A percentile compares a stretch with the other conserved stretches of the same genome.
phyloP scores from a whole-genome alignment of 345 rosid genomes.

The Salix caprea region DNA sequence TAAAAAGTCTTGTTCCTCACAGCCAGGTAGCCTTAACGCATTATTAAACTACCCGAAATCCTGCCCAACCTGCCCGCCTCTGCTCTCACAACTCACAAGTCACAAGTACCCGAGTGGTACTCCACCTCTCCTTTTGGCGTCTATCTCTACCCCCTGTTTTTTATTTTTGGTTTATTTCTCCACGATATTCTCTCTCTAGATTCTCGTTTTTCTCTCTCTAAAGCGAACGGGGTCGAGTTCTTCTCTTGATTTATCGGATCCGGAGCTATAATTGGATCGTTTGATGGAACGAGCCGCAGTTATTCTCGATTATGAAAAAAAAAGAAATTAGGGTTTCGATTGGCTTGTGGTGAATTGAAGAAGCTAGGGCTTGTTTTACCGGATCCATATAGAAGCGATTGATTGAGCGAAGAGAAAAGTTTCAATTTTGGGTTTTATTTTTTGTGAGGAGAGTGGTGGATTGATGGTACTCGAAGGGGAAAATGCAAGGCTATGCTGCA shows the following conservation, averaged over 20 bases:
- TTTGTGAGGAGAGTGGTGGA: conserved; percentile 12
- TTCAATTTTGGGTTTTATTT: neutral
- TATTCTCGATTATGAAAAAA: neutral
- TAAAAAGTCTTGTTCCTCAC: conserved; percentile 16
- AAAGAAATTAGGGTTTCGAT: conserved; percentile 32
- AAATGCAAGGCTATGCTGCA: conserved; percentile 58
- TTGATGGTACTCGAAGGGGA: conserved; percentile 33
- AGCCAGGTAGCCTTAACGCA: conserved; percentile 24
- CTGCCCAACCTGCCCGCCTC: conserved; percentile 51
- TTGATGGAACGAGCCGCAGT: neutral
- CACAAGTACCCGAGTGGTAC: conserved; percentile 28
- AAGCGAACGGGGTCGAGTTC: conserved; percentile 20
- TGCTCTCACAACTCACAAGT: conserved; percentile 30
- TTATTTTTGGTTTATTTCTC: conserved; percentile 1
- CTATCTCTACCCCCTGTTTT: conserved; percentile 11
- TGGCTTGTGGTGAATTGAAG: conserved; percentile 17
- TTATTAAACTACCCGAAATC: conserved; percentile 27
- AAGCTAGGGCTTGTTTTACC: conserved; percentile 15
- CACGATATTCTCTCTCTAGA: conserved; percentile 15
- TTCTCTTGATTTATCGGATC: conserved; percentile 26
- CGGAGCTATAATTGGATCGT: conserved; percentile 28
- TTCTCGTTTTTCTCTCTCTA: conserved; percentile 12
- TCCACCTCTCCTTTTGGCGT: conserved; percentile 36
- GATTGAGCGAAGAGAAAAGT: neutral
- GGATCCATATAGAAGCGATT: neutral